Conservation (phyloP, 352 stramenopile genomes). For the Phytophthora sansomeana region DNA sequence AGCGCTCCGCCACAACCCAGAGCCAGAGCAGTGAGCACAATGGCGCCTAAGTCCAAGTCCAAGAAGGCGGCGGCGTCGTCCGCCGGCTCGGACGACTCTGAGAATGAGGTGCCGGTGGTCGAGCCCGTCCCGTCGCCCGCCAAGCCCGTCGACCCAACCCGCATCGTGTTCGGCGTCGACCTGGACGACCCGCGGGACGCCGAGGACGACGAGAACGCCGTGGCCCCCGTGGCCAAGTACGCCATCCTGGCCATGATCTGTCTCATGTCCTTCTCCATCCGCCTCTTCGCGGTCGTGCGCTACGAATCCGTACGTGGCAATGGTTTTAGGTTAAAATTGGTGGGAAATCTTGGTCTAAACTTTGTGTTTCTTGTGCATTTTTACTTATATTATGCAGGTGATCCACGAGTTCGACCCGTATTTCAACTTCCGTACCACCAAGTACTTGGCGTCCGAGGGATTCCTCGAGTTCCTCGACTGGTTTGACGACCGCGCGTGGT, state of each 20-base stretch:
- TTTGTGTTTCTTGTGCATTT: slow-evolving; percentile 1
- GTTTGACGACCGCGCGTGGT: slow-evolving; percentile 98
- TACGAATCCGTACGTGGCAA: slow-evolving; percentile 85
- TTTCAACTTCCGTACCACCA: slow-evolving; percentile 99
- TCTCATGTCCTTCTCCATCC: slow-evolving; percentile 93
- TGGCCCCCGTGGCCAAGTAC: slow-evolving; percentile 89
- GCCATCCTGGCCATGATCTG: slow-evolving; percentile 93
- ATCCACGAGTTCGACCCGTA: slow-evolving; percentile 96
- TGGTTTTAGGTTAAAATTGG: background rate
- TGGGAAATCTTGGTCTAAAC: background rate
- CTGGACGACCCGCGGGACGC: slow-evolving; percentile 61
- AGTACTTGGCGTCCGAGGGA: slow-evolving; percentile 95
- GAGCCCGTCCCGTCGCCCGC: slow-evolving; percentile 7
- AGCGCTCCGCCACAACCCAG: slow-evolving; percentile 16
- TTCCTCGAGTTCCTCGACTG: slow-evolving; percentile 97
- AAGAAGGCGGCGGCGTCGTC: slow-evolving; percentile 55
- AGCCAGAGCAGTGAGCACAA: slow-evolving; percentile 29
- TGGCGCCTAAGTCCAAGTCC: slow-evolving; percentile 69
- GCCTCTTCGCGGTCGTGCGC: slow-evolving; percentile 93
- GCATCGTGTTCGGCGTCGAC: slow-evolving; percentile 71
- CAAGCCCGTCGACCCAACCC: slow-evolving; percentile 14
- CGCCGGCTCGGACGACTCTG: slow-evolving; percentile 21
- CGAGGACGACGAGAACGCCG: slow-evolving; percentile 76
- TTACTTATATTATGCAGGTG: slow-evolving; percentile 42
- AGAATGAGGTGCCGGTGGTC: slow-evolving; percentile 31